These are phyloP conservation scores for Coemansia asiatica DNA, from an alignment of 192 early-diverging fungal genomes.

Conservation along the genomic window DNA sequence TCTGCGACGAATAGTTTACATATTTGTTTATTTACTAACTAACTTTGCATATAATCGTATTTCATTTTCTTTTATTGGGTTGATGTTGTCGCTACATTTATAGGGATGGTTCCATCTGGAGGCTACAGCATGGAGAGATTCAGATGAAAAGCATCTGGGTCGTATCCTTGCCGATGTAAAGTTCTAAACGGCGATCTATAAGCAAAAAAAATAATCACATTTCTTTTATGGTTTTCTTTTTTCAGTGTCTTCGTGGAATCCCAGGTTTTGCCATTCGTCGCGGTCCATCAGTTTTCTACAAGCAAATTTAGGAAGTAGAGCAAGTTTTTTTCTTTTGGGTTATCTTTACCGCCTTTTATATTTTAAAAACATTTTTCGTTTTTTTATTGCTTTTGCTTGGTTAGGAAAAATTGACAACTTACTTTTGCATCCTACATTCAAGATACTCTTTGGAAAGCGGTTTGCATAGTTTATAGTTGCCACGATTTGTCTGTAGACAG, in stretches of 20 bases:
- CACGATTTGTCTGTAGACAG: slow-evolving; percentile 73
- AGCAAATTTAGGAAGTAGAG: not conserved
- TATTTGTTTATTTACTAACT: not conserved
- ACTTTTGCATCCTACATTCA: slow-evolving; percentile 87
- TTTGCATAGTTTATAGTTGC: slow-evolving; percentile 70
- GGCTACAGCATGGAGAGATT: slow-evolving; percentile 43
- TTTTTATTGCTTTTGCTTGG: not conserved
- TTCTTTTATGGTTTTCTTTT: not conserved
- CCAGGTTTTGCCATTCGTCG: slow-evolving; percentile 55
- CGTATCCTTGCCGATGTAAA: slow-evolving; percentile 45
- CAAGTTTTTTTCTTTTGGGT: not conserved
- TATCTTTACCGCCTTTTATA: not conserved
- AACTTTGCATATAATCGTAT: not conserved
- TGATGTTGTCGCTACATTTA: too few species aligned
- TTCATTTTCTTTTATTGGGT: not conserved
- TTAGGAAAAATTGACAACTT: slow-evolving; percentile 4
- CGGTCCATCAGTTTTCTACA: slow-evolving; percentile 53
- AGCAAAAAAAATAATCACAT: too few species aligned
- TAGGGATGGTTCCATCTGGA: slow-evolving; percentile 55
- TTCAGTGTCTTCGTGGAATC: slow-evolving; percentile 42
- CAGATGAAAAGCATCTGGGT: slow-evolving; percentile 49
- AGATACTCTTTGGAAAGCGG: slow-evolving; percentile 77
- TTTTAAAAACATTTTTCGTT: not conserved
- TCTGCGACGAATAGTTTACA: not conserved
- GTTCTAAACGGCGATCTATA: slow-evolving; percentile 16